Base-by-base conservation (phyloP, 2,329 filamentous ascomycete species). In the Ramichloridium luteum region DNA sequence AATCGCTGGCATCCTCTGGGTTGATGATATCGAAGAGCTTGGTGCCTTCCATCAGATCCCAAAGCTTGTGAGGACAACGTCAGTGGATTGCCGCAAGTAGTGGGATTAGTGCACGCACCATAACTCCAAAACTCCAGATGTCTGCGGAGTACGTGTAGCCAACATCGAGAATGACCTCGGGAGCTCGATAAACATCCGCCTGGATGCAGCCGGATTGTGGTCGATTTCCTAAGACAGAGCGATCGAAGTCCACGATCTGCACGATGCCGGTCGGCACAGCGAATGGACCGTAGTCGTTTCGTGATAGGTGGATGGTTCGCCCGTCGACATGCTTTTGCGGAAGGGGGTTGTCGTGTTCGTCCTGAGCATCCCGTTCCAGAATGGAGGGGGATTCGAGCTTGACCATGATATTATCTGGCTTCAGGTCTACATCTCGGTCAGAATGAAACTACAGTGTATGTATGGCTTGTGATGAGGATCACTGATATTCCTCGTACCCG, bases 51-150 rank as follows among this genome's bases (percentile, higher is more conserved):
- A 43, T 13, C 11, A 43, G 17, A 23, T 41, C 38, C 38, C 38
- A 43, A 5, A 43, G 15, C 40, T 43, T 15, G 13, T 17, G 22
- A 20, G 8, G 10, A n/a, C 12, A 9, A n/a, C 6, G 34, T 30
- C 16, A 38, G 29, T 11, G 25, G 33, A 16, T 6, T 10, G 15
- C 25, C 13, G 16, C 26, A 17, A 6, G 17, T 4, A 13, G 16
- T 12, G 28, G 16, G 5, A 12, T 11, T 8, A 2, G 32, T 13
- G 14, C 12, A 12, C 45, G 37, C 43, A 46, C 43, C 41, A 48
- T 22, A 5, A 44, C 32, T 13, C 42, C 45, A 8, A 49, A 15
- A 17, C 36, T 49, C 47, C 45, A 49, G n/a, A 50, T 49, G 35
- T 50, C 47, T 14, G 42, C 39, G 13, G 40, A 38, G 18, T 44